These are phyloP conservation scores for Gastrodia elata DNA, from an alignment of 106 monocot genomes.

Conservation along the genomic window DNA sequence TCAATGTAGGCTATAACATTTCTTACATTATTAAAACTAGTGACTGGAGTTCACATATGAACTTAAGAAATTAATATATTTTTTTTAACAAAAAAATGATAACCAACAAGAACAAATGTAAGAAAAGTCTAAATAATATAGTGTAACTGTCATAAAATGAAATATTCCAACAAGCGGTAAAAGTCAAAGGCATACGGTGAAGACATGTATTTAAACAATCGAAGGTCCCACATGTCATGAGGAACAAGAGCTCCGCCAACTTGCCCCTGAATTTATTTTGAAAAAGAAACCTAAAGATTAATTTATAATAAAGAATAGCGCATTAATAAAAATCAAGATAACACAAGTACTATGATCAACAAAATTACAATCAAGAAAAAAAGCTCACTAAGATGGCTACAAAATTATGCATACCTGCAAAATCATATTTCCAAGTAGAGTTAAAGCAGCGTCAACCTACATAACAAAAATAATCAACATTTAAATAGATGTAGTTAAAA, in stretches of 20 bases:
- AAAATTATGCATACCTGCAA: conserved; percentile 19
- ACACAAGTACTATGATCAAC: not conserved
- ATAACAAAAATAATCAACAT: no score
- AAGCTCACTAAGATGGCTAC: not conserved
- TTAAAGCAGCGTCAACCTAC: conserved; percentile 64
- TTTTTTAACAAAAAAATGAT: not conserved
- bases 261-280: conserved; percentile 34
- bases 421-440: conserved; percentile 58
- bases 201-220: conserved; percentile 60
- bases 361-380: not conserved
- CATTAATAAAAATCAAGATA: not conserved
- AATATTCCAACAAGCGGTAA: not conserved
- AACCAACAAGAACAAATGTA: conserved; percentile 1
- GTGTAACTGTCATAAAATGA: not conserved
- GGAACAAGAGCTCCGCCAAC: conserved; percentile 39
- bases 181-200: conserved; percentile 40
- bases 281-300: not conserved
- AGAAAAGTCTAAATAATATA: not conserved
- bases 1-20: not conserved
- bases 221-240: conserved; percentile 80
- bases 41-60: no score
- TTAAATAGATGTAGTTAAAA: no score
- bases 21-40: no score
- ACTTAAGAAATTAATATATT: no score
- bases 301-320: not conserved